Evolutionary conservation across 768 basidiomycete genomes (phyloP).

Genomic region (Auricularia sp.): DNA sequence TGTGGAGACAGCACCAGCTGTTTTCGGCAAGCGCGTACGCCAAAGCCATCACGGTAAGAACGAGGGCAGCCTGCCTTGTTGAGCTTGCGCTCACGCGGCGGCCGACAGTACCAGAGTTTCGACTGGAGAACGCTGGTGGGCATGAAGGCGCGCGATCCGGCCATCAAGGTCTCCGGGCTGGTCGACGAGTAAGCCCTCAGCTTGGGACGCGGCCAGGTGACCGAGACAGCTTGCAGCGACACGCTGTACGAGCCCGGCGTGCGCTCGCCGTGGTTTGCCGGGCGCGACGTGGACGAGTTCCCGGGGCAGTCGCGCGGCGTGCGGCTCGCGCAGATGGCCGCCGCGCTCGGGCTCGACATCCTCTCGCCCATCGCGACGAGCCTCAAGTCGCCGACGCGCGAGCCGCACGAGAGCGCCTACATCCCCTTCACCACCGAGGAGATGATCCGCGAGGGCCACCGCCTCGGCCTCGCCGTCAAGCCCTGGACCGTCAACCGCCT

Average conservation of each 20-base stretch:
- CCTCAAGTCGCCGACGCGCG: constrained; percentile 27
- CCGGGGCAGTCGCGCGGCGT: constrained; percentile 46
- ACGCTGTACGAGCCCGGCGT: constrained; percentile 24
- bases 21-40: constrained; percentile 52
- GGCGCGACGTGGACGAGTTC: constrained; percentile 52
- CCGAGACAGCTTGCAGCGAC: constrained; percentile 2
- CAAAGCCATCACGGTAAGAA: constrained; percentile 50
- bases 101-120: constrained; percentile 61
- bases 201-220: constrained; percentile 11
- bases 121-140: constrained; percentile 67
- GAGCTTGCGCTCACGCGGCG: neutral
- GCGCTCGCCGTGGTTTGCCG: constrained; percentile 59
- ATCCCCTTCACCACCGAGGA: constrained; percentile 51
- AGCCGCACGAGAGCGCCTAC: constrained; percentile 35
- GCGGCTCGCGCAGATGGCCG: constrained; percentile 60
- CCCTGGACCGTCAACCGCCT: constrained; percentile 69
- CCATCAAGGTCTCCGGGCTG: constrained; percentile 51
- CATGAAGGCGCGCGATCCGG: constrained; percentile 63
- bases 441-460: constrained; percentile 61
- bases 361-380: constrained; percentile 50
- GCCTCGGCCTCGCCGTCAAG: constrained; percentile 50
- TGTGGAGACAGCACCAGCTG: constrained; percentile 45
- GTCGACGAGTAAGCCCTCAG: constrained; percentile 45
- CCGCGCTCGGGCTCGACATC: constrained; percentile 50
- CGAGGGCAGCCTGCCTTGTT: neutral